Conservation (phyloP, 2,329 filamentous ascomycete species). For the Clonostachys byssicola region DNA sequence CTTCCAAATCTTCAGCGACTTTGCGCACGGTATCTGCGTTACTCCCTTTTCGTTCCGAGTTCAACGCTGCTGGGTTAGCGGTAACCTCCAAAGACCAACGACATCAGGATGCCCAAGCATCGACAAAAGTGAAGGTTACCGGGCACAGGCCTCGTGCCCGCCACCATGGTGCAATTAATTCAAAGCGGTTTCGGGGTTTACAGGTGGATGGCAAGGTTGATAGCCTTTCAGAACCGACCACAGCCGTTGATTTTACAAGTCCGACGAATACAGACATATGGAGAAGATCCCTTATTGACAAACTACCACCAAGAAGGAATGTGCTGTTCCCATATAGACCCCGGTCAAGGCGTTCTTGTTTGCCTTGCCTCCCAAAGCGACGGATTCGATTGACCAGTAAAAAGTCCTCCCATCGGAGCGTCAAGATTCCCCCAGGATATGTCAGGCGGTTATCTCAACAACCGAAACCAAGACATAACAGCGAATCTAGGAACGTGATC, state of each 20-base stretch:
- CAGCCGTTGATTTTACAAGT: constrained; percentile 22
- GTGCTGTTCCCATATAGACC: not conserved
- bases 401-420: no score
- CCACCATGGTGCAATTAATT: not conserved
- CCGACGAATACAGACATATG: constrained; percentile 21
- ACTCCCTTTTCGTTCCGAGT: constrained; percentile 48
- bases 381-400: no score
- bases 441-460: no score
- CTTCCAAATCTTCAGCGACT: constrained; percentile 32
- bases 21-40: constrained; percentile 47
- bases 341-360: constrained; percentile 3
- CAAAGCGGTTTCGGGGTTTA: constrained; percentile 2
- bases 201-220: constrained; percentile 22
- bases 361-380: constrained; percentile 11
- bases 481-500: no score
- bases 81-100: constrained; percentile 46
- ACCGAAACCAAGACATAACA: no score
- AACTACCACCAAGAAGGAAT: not conserved
- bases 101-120: constrained; percentile 14
- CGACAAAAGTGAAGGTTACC: not conserved
- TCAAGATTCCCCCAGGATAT: no score
- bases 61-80: constrained; percentile 48
- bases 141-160: constrained; percentile 1
- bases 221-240: constrained; percentile 11
- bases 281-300: constrained; percentile 24